phyloP scores from a whole-genome alignment of 2,329 filamentous ascomycete species.

The Biscogniauxia marginata region DNA sequence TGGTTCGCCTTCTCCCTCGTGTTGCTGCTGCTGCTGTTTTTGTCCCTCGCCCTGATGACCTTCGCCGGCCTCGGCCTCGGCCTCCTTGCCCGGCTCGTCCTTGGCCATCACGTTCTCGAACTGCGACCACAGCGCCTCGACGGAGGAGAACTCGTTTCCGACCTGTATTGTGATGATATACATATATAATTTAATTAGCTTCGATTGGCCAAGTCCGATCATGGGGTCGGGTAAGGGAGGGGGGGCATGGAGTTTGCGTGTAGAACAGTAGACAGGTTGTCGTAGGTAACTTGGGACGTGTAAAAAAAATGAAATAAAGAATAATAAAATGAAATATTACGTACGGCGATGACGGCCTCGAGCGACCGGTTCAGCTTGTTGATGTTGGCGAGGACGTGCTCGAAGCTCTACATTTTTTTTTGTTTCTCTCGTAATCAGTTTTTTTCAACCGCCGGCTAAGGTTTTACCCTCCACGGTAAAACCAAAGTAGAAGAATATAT shows the following conservation, averaged over 20 bases:
- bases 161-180: constrained; percentile 51
- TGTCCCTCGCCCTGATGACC: constrained; percentile 29
- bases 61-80: constrained; percentile 18
- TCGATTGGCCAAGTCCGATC: too few species aligned
- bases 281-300: too few species aligned
- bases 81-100: constrained; percentile 45
- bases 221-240: neutral
- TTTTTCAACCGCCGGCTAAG: neutral
- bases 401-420: constrained; percentile 59
- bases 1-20: constrained; percentile 11
- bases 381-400: constrained; percentile 91
- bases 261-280: too few species aligned
- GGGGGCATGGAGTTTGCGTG: neutral
- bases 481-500: too few species aligned
- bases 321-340: constrained; percentile 30
- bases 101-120: constrained; percentile 96
- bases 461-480: too few species aligned
- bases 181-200: too few species aligned
- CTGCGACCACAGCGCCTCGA: constrained; percentile 94
- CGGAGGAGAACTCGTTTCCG: constrained; percentile 94
- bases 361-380: constrained; percentile 92
- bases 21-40: constrained; percentile 25
- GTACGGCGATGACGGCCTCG: constrained; percentile 84
- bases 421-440: neutral
- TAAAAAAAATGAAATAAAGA: neutral